phyloP scores from a whole-genome alignment of 2,329 filamentous ascomycete genomes.

The Cryphonectria nitschkei region DNA sequence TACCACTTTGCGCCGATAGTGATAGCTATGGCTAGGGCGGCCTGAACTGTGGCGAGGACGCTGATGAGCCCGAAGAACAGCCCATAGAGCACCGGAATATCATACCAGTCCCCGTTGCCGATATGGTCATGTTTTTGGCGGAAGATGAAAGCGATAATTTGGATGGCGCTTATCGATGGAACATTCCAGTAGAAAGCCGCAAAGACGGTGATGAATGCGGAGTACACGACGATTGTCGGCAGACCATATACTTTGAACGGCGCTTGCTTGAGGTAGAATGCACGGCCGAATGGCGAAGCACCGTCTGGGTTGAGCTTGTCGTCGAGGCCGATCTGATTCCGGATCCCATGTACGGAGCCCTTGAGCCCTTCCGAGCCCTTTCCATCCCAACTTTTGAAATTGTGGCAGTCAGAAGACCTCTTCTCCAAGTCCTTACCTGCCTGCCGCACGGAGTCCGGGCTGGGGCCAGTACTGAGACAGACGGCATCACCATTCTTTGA shows the following conservation, averaged over 20 bases:
- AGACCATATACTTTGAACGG: slow-evolving; percentile 54
- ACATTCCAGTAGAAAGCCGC: slow-evolving; percentile 56
- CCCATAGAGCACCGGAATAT: slow-evolving; percentile 44
- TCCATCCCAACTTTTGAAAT: not conserved
- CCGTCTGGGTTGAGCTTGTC: slow-evolving; percentile 24
- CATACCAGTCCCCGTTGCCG: slow-evolving; percentile 36
- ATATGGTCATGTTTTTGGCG: slow-evolving; percentile 34
- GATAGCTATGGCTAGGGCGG: slow-evolving; percentile 46
- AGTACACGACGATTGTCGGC: slow-evolving; percentile 54
- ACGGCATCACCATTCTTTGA: slow-evolving; percentile 55
- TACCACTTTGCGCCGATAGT: slow-evolving; percentile 55
- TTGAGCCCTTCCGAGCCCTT: not conserved
- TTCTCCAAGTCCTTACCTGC: slow-evolving; percentile 22
- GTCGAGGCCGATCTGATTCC: not conserved
- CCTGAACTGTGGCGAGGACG: slow-evolving; percentile 47
- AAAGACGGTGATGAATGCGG: slow-evolving; percentile 48
- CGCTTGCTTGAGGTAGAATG: slow-evolving; percentile 56
- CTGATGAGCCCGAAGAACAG: slow-evolving; percentile 46
- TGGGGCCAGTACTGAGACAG: slow-evolving; percentile 37
- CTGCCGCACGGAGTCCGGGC: not conserved
- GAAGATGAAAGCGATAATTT: slow-evolving; percentile 44
- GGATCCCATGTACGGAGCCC: not conserved
- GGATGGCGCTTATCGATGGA: slow-evolving; percentile 50
- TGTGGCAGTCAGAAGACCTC: not conserved
- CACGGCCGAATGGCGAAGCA: slow-evolving; percentile 55